Evolutionary conservation across 257 asterid species (phyloP).

Genomic region (Jasminum sambac): DNA sequence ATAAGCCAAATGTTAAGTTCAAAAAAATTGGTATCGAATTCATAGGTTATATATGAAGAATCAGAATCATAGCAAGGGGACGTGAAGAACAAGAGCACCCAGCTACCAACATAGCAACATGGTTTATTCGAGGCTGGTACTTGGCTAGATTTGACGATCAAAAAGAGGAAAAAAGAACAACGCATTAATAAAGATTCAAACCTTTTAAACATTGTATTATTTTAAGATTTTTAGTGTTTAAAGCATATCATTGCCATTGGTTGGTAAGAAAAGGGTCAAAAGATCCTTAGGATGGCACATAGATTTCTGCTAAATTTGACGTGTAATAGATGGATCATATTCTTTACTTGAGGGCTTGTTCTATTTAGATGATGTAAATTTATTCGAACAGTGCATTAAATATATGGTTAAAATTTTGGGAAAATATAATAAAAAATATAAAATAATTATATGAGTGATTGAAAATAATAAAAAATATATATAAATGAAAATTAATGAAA

Average conservation of each 20-base stretch:
- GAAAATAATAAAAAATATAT: too few relatives aligned
- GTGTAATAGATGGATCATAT: not conserved
- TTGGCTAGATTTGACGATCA: not conserved
- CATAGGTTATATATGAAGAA: not conserved
- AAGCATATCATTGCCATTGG: not conserved
- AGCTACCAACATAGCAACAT: not conserved
- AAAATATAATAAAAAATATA: too few relatives aligned
- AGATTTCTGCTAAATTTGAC: slow-evolving; percentile 13
- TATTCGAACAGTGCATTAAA: too few relatives aligned
- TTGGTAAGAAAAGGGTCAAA: not conserved
- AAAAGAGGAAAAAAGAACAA: not conserved
- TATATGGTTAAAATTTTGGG: too few relatives aligned
- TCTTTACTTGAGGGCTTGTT: too few relatives aligned
- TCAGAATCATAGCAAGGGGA: not conserved
- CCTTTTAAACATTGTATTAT: too few relatives aligned
- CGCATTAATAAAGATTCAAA: not conserved
- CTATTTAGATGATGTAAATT: too few relatives aligned
- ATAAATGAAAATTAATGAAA: too few relatives aligned
- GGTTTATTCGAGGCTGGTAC: not conserved
- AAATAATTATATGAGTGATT: too few relatives aligned
- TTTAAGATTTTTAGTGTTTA: too few relatives aligned
- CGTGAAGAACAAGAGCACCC: not conserved
- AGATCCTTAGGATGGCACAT: not conserved
- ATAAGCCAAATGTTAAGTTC: not conserved
- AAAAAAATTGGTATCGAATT: not conserved